Base-by-base conservation (phyloP, 2,329 filamentous ascomycete genomes). In the Xylariaceae sp. region DNA sequence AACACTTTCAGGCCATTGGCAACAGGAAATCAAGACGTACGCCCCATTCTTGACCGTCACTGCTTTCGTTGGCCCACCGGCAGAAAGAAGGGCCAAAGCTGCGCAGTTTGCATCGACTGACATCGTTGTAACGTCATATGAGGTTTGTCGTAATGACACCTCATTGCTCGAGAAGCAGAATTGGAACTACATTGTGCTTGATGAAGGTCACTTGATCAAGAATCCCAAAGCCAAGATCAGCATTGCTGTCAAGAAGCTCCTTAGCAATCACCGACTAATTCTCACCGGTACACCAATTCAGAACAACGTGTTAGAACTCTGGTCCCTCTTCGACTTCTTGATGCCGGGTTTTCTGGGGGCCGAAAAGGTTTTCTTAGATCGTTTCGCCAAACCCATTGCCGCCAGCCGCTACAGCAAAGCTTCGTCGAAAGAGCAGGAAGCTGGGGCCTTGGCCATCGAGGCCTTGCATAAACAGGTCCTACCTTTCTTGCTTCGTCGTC, bases 281-380 rank as follows among this genome's bases (percentile, higher is more conserved):
- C 83, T 99, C 3, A 99, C 95, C 0, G 95, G 95, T 41, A 99
- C 95, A 1, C 95, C 95, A 0, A 98, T 98, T 63, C 93, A 98
- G 73, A 98, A 98, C 74, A 98, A 98, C 64, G 93, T 99, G 2
- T 77, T 99, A 47, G 93, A 99, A 71, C 80, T 99, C 3, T 99
- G 93, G 93, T 98, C 93, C 0, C 81, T 99, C 3, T 99, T 99
- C 70, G 95, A 99, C 75, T 99, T 99, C 77, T 80, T 99, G 58
- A 99, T 99, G 95, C 95, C 96, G 2, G 96, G 95, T 2, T 99
- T 99, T 79, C 81, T 99, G 7, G 95, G 95, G 29, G 91, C 93
- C 0, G 92, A 86, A 60, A 96, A 96, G 76, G 91, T 97, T n/a
- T 97, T 97, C 76, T 81, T 96, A 63, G 93, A 97, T 73, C 87